Conservation (phyloP, 495 filamentous ascomycete genomes). For the Penicillium angulare region DNA sequence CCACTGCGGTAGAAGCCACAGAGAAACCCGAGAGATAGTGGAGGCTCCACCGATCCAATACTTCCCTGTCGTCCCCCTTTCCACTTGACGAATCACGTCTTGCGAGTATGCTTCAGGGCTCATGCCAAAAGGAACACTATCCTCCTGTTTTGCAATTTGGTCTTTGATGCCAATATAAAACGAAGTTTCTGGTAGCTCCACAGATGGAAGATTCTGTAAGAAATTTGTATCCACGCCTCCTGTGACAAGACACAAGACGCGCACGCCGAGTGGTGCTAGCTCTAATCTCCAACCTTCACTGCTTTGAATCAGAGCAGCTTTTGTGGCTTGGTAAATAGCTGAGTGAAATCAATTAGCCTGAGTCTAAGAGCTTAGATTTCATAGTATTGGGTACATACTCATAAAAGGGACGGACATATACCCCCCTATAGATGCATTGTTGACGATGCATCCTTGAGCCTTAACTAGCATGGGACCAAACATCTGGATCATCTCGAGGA, state of each 20-base stretch:
- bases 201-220: constrained; percentile 8
- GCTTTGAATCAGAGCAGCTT: constrained; percentile 26
- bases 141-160: background rate
- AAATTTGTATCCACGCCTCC: constrained; percentile 20
- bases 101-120: background rate
- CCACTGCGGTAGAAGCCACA: background rate
- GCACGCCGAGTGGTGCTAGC: constrained; percentile 38
- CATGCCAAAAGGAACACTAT: background rate
- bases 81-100: background rate
- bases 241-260: constrained; percentile 25
- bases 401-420: background rate
- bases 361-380: background rate
- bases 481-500: constrained; percentile 13
- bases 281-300: constrained; percentile 41
- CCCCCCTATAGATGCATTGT: constrained; percentile 45
- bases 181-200: constrained; percentile 14
- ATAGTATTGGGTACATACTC: no score
- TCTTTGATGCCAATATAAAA: constrained; percentile 8
- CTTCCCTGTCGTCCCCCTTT: background rate
- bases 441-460: constrained; percentile 11
- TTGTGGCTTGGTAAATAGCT: constrained; percentile 38
- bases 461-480: constrained; percentile 7
- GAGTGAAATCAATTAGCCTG: constrained; percentile 12
- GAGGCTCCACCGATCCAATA: background rate
- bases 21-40: background rate